phyloP scores from a whole-genome alignment of 2,329 filamentous ascomycete genomes.

The Beauveria sp. region DNA sequence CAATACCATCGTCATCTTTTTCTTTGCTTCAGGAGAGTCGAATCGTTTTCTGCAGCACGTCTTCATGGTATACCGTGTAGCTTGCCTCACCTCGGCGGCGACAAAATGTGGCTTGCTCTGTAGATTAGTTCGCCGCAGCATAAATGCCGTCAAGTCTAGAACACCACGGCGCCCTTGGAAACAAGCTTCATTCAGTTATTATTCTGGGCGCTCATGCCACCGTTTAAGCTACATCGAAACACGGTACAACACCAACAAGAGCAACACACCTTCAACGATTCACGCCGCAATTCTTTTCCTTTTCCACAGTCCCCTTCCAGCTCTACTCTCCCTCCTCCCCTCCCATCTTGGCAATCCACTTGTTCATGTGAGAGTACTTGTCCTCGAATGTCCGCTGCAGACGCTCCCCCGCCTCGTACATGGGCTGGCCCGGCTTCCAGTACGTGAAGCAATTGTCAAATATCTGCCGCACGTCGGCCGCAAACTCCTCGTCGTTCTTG shows the following conservation, averaged over 20 bases:
- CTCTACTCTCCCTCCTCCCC: conserved; percentile 22
- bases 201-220: neutral
- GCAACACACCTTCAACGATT: neutral
- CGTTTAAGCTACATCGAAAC: neutral
- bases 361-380: conserved; percentile 51
- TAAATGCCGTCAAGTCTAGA: too few relatives aligned
- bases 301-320: too few relatives aligned
- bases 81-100: neutral
- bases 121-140: neutral
- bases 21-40: too few relatives aligned
- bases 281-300: neutral
- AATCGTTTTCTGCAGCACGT: too few relatives aligned
- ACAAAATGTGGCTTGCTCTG: neutral
- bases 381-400: conserved; percentile 52
- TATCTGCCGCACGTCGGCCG: conserved; percentile 51
- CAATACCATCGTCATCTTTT: too few relatives aligned
- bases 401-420: conserved; percentile 48
- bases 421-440: conserved; percentile 47
- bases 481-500: conserved; percentile 43
- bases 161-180: neutral
- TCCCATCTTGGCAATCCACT: conserved; percentile 50
- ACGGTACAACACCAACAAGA: neutral
- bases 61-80: neutral
- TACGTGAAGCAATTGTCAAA: conserved; percentile 59
- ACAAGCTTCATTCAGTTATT: neutral